Evolutionary conservation across 176 grass and related monocot species (phyloP).

Genomic region (Poa annua): DNA sequence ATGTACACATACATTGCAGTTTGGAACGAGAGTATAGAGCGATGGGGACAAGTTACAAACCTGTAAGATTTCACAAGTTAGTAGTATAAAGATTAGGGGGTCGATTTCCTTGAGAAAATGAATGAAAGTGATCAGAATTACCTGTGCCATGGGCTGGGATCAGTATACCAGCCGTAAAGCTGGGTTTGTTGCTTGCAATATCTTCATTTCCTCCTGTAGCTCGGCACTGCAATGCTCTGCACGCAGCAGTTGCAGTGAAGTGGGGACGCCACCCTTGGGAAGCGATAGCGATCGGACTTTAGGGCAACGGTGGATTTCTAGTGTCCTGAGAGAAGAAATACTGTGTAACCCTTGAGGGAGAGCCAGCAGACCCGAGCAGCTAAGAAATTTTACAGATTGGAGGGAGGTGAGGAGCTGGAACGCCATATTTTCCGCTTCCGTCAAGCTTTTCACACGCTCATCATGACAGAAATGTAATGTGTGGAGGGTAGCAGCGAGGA

Average conservation of each 20-base stretch:
- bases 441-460: not conserved
- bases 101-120: constrained; percentile 3
- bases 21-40: not conserved
- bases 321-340: not conserved
- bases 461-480: not conserved
- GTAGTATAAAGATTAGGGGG: not conserved
- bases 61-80: constrained; percentile 15
- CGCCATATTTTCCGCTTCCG: not conserved
- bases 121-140: not conserved
- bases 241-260: not conserved
- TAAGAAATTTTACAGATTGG: not conserved
- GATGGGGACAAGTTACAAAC: not conserved
- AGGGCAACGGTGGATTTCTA: not conserved
- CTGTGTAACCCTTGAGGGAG: constrained; percentile 10
- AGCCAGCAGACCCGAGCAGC: not conserved
- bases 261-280: not conserved
- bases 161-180: not conserved
- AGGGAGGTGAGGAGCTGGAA: constrained; percentile 26
- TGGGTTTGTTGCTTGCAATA: constrained; percentile 7
- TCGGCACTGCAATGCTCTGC: not conserved
- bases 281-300: not conserved
- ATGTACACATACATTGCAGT: not conserved
- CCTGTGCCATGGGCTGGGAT: not conserved
- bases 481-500: not conserved
- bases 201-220: not conserved